Base-by-base conservation (phyloP, 1,139 yeast genomes). In the Sugiyamaella neomexicana region DNA sequence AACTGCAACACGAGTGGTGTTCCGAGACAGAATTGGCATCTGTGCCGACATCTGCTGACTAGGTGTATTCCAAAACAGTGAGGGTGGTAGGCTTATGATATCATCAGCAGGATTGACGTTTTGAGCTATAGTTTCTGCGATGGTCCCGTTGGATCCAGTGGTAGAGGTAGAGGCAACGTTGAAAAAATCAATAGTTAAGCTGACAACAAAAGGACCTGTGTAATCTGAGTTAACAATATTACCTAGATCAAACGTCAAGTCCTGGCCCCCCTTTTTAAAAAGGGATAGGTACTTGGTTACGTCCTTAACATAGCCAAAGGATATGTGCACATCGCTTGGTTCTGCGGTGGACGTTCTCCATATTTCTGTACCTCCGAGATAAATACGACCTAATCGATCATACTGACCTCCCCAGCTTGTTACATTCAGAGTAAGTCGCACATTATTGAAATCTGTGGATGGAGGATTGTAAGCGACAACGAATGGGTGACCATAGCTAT, bases 301-400 rank as follows among this genome's bases (percentile, higher is more conserved):
- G 65, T 89, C 96, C 65, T 86, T 88, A 29, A 76, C 72, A 51
- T 78, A 73, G 12, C 72, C 67, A 62, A 74, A 76, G 2, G 80
- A 76, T 1, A 70, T 61, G 23, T 63, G 63, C 16, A 72, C 69
- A 51, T 80, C 77, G 58, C 81, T 80, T 0, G 96, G 96, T 69
- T 89, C 96, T 16, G 88, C 83, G 1, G 96, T 89, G 2, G 91
- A 84, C 0, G 95, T 83, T 68, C 96, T 77, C 96, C 96, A 89
- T 32, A 89, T 70, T 61, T 87, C 88, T 13, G 78, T 76, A 23
- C 83, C 87, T 52, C 80, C 80, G 27, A 89, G 68, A 63, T 80
- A 85, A 27, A 89, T 68, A 64, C 87, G 89, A n/a, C 85, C 87
- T 62, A 89, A 74, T 55, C 96, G 75, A 67, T 89, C 96, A 63